A percentile compares a stretch with the other conserved stretches of the same genome.
Evolutionary conservation across 2,329 filamentous ascomycete species (phyloP).

Genomic region (Trichoderma koningiopsis): DNA sequence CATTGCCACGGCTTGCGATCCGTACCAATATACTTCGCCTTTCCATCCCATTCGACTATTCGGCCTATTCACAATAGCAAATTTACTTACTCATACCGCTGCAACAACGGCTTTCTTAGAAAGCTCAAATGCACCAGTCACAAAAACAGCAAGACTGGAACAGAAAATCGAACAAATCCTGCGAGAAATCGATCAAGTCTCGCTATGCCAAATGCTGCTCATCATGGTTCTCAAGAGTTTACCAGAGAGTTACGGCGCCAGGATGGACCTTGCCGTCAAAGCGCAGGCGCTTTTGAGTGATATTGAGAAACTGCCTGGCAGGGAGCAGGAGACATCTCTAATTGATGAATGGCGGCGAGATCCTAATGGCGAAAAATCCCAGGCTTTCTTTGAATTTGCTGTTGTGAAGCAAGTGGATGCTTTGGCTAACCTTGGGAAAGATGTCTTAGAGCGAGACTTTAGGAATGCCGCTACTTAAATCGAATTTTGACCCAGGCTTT

Average conservation of each 20-base stretch:
- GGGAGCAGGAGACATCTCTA: constrained; percentile 48
- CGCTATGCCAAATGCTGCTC: constrained; percentile 56
- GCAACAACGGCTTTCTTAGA: constrained; percentile 40
- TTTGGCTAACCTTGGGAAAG: constrained; percentile 50
- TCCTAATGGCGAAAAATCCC: constrained; percentile 43
- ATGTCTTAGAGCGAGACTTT: constrained; percentile 48
- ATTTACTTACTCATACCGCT: constrained; percentile 54
- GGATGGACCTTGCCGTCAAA: constrained; percentile 49
- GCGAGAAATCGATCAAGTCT: constrained; percentile 53
- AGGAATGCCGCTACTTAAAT: constrained; percentile 12
- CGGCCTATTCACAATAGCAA: constrained; percentile 53
- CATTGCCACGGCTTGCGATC: constrained; percentile 50
- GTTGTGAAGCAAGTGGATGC: constrained; percentile 51
- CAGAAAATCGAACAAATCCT: constrained; percentile 38
- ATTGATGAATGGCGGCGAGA: constrained; percentile 49
- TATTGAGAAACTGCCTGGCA: constrained; percentile 49
- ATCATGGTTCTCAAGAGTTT: constrained; percentile 49
- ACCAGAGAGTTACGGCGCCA: constrained; percentile 45
- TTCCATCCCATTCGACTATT: constrained; percentile 55
- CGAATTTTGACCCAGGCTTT: background rate
- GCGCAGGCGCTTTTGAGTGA: constrained; percentile 53
- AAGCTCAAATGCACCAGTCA: constrained; percentile 33
- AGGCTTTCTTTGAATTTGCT: constrained; percentile 52
- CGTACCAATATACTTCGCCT: constrained; percentile 52
- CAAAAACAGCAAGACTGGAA: constrained; percentile 31